Conservation (phyloP, 352 stramenopile species). For the Phytophthora parvispora region DNA sequence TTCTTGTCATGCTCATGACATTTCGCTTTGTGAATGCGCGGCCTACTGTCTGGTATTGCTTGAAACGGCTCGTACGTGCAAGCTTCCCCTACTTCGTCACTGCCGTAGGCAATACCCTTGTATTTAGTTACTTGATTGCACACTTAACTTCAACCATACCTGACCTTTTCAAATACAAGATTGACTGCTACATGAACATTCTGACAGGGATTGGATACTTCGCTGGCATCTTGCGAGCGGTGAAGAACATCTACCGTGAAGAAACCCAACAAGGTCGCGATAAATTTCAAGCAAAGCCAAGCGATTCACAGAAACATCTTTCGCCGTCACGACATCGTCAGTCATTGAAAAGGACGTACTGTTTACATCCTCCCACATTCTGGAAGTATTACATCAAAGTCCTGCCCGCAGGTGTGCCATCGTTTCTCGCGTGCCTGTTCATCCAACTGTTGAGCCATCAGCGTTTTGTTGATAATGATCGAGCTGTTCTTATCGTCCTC, state of each 20-base stretch:
- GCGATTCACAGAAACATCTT: background rate
- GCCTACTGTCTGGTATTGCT: background rate
- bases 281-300: background rate
- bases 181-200: background rate
- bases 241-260: background rate
- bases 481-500: background rate
- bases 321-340: too few species aligned
- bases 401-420: background rate
- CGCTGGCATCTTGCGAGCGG: background rate
- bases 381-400: background rate
- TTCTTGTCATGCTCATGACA: background rate
- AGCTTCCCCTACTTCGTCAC: background rate
- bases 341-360: too few species aligned
- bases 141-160: background rate
- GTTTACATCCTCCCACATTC: too few species aligned
- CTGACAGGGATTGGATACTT: background rate
- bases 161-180: background rate
- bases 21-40: background rate
- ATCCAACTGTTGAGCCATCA: conserved; percentile 19
- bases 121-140: background rate
- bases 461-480: background rate
- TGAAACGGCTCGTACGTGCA: background rate
- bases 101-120: background rate
- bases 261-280: background rate
- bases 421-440: conserved; percentile 14